A percentile compares a stretch with the other conserved stretches of the same genome.
These are phyloP conservation scores for Pezicula neosporulosa DNA, from an alignment of 2,329 filamentous ascomycete species.

Conservation along the genomic window DNA sequence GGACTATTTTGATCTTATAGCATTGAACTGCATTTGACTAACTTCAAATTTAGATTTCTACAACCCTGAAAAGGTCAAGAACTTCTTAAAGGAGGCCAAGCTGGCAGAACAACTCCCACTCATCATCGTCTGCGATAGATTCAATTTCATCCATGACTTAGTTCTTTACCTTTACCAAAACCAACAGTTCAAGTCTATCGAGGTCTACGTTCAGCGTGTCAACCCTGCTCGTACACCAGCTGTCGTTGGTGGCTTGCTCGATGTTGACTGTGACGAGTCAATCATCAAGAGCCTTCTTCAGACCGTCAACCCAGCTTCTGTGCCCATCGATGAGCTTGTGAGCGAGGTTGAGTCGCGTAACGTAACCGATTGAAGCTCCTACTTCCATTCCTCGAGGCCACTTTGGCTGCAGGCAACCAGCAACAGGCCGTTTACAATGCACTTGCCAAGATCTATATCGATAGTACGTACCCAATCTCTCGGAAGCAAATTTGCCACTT, in stretches of 20 bases:
- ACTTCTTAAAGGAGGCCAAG: conserved; percentile 96
- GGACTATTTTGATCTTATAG: too few species aligned
- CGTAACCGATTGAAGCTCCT: conserved; percentile 94
- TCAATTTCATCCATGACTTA: conserved; percentile 96
- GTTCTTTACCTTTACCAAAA: conserved; percentile 98
- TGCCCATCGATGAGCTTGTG: conserved; percentile 93
- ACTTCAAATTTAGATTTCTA: conserved; percentile 48
- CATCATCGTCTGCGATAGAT: conserved; percentile 98
- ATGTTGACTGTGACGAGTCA: conserved; percentile 94
- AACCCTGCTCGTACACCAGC: conserved; percentile 89
- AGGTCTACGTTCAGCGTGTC: conserved; percentile 95
- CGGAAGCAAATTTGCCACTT: too few species aligned
- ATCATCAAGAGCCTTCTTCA: conserved; percentile 91
- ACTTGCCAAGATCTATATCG: conserved; percentile 98
- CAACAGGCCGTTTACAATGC: conserved; percentile 97
- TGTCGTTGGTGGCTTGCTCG: conserved; percentile 87
- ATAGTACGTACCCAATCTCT: conserved; percentile 44
- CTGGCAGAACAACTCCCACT: conserved; percentile 89
- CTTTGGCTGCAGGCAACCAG: conserved; percentile 83
- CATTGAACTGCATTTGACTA: too few species aligned
- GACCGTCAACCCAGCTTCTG: conserved; percentile 78
- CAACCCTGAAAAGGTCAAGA: conserved; percentile 95
- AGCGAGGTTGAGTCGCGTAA: conserved; percentile 94
- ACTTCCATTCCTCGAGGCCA: conserved; percentile 92
- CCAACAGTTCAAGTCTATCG: conserved; percentile 98